These are phyloP conservation scores for Xylariales sp. DNA, from an alignment of 2,329 filamentous ascomycete species.

Conservation along the genomic window DNA sequence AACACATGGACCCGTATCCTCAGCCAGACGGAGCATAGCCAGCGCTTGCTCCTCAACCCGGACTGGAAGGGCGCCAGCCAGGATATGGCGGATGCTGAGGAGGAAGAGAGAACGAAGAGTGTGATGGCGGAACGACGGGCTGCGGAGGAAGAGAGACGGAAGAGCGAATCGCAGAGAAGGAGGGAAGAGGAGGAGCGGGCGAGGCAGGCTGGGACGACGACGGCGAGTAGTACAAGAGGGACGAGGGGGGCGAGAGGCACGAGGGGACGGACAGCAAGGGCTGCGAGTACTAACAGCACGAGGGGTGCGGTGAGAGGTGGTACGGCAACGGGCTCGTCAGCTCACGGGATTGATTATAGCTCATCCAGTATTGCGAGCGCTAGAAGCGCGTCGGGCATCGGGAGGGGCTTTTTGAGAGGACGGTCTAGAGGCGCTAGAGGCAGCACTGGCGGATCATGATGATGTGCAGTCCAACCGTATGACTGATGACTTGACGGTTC, in stretches of 20 bases:
- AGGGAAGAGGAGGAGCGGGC: constrained; percentile 57
- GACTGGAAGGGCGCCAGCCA: constrained; percentile 85
- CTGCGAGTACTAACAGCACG: constrained; percentile 2
- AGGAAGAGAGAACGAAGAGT: constrained; percentile 67
- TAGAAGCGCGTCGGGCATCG: constrained; percentile 38
- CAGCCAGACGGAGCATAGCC: constrained; percentile 95
- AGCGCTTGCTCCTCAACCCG: constrained; percentile 82
- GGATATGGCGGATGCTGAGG: constrained; percentile 82
- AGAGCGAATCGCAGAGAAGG: constrained; percentile 63
- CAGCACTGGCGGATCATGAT: no score
- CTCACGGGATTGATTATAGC: constrained; percentile 19
- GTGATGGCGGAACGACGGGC: constrained; percentile 73
- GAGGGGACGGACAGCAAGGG: constrained; percentile 1
- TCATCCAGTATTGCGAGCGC: constrained; percentile 25
- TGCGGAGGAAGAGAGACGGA: constrained; percentile 71
- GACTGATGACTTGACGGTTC: constrained; percentile 3
- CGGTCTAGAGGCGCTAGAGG: constrained; percentile 49
- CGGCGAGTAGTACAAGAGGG: constrained; percentile 7
- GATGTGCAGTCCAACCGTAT: no score
- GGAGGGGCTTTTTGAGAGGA: constrained; percentile 43
- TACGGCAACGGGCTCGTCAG: constrained; percentile 17
- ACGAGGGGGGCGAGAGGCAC: constrained; percentile 8
- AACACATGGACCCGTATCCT: constrained; percentile 96
- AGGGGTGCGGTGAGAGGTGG: constrained; percentile 29
- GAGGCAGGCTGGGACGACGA: constrained; percentile 30